A percentile compares a stretch with the other conserved stretches of the same genome.
Evolutionary conservation across 495 filamentous ascomycete species (phyloP).

Genomic region (Usnea hakonensis): DNA sequence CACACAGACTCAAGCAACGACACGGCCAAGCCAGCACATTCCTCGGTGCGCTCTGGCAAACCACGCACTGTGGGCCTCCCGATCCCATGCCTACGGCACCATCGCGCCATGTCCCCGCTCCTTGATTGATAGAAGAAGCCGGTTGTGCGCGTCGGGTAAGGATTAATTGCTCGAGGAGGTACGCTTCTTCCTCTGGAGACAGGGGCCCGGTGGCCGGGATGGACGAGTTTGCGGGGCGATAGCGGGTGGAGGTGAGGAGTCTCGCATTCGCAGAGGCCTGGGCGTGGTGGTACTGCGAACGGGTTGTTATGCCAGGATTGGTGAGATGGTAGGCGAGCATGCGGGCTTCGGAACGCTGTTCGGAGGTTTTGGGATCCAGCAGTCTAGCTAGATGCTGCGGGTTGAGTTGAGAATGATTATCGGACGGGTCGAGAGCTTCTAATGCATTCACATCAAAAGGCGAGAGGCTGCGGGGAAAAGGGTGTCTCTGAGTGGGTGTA

Average conservation of each 20-base stretch:
- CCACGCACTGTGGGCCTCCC: constrained; percentile 80
- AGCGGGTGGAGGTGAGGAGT: constrained; percentile 49
- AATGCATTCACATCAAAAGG: not conserved
- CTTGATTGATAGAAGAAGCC: constrained; percentile 17
- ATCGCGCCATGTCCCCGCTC: constrained; percentile 48
- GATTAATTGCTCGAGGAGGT: constrained; percentile 74
- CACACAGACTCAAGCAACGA: constrained; percentile 85
- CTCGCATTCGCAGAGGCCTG: constrained; percentile 57
- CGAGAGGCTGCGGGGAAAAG: constrained; percentile 27
- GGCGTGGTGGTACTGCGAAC: constrained; percentile 62
- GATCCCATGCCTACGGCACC: constrained; percentile 64
- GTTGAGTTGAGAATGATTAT: constrained; percentile 15
- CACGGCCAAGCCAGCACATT: constrained; percentile 96
- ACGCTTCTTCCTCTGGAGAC: constrained; percentile 66
- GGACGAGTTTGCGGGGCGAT: constrained; percentile 23
- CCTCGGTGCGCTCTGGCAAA: constrained; percentile 80
- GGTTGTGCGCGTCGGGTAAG: constrained; percentile 48
- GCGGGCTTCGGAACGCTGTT: constrained; percentile 71
- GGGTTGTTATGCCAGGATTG: constrained; percentile 64
- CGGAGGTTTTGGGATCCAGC: constrained; percentile 68
- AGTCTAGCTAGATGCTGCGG: constrained; percentile 61
- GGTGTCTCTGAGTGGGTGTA: constrained; percentile 62
- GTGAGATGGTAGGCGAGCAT: constrained; percentile 74
- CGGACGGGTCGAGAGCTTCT: constrained; percentile 30
- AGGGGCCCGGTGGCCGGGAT: constrained; percentile 28